A percentile compares a stretch with the other conserved stretches of the same genome.
These are phyloP conservation scores for Phlegmacium glaucopus DNA, from an alignment of 768 basidiomycete genomes.

Conservation along the genomic window DNA sequence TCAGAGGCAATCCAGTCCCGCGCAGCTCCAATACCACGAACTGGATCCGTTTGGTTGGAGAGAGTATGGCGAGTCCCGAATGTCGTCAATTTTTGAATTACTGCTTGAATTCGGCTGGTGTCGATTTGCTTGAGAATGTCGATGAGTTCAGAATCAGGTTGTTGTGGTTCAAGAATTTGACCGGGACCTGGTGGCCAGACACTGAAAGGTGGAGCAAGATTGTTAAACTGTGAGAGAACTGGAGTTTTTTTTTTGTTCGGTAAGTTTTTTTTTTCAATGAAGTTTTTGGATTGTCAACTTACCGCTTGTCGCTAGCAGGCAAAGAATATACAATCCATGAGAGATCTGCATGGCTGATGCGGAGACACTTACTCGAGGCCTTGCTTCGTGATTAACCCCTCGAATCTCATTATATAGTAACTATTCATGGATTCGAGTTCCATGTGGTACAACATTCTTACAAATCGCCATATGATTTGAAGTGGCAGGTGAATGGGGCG, in stretches of 20 bases:
- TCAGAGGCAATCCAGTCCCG: slow-evolving; percentile 52
- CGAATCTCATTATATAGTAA: too few species aligned
- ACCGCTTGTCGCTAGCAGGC: slow-evolving; percentile 14
- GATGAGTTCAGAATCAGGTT: slow-evolving; percentile 40
- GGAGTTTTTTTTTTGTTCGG: background rate
- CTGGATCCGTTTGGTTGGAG: slow-evolving; percentile 50
- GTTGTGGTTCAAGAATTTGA: slow-evolving; percentile 35
- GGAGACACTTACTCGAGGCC: background rate
- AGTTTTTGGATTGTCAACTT: background rate
- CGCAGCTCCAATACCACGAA: slow-evolving; percentile 51
- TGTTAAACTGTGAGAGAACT: slow-evolving; percentile 11
- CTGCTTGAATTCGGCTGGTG: slow-evolving; percentile 40
- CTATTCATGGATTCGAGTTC: too few species aligned
- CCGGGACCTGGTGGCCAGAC: slow-evolving; percentile 52
- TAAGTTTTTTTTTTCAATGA: background rate
- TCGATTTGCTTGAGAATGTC: slow-evolving; percentile 46
- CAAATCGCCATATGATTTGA: too few species aligned
- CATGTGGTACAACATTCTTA: too few species aligned
- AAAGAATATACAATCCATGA: slow-evolving; percentile 5
- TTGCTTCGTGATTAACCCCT: too few species aligned
- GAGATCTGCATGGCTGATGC: slow-evolving; percentile 7
- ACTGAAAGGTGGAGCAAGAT: slow-evolving; percentile 7
- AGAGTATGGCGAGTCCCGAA: slow-evolving; percentile 54
- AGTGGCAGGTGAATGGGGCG: too few species aligned
- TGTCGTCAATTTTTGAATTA: slow-evolving; percentile 48